A percentile compares a stretch with the other conserved stretches of the same genome.
phyloP scores from a whole-genome alignment of 208 protist genomes.

The Trypanosoma scelopori region DNA sequence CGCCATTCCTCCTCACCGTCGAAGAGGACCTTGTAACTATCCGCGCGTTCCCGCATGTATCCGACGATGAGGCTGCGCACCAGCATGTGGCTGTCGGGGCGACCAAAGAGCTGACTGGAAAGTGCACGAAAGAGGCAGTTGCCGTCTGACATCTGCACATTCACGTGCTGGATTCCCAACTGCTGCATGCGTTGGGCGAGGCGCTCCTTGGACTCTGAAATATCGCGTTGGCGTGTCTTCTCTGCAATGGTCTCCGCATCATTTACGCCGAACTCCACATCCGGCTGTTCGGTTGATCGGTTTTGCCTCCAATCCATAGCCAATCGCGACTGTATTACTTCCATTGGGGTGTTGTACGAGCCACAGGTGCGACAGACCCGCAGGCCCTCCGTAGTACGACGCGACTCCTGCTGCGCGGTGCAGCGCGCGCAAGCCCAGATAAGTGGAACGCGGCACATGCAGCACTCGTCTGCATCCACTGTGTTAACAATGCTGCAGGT shows the following conservation, averaged over 20 bases:
- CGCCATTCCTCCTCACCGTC: slow-evolving; percentile 55
- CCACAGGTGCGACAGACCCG: slow-evolving; percentile 65
- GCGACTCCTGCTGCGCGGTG: slow-evolving; percentile 51
- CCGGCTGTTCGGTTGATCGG: slow-evolving; percentile 26
- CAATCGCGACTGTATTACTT: slow-evolving; percentile 34
- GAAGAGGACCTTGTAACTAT: slow-evolving; percentile 73
- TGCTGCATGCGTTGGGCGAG: slow-evolving; percentile 44
- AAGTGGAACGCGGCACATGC: slow-evolving; percentile 33
- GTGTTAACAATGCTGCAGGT: slow-evolving; percentile 55
- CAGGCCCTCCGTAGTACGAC: slow-evolving; percentile 43
- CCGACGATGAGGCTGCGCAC: slow-evolving; percentile 60
- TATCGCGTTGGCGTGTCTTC: slow-evolving; percentile 49
- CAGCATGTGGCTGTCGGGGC: slow-evolving; percentile 46
- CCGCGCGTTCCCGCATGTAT: slow-evolving; percentile 63
- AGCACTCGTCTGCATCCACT: slow-evolving; percentile 61
- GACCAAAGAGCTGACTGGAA: slow-evolving; percentile 75
- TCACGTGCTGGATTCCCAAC: slow-evolving; percentile 37
- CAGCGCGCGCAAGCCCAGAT: slow-evolving; percentile 73
- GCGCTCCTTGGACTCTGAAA: slow-evolving; percentile 42
- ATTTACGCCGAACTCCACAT: slow-evolving; percentile 73
- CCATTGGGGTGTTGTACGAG: slow-evolving; percentile 65
- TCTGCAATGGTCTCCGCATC: slow-evolving; percentile 66
- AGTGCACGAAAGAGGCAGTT: slow-evolving; percentile 84
- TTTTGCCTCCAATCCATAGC: background rate
- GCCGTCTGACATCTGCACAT: slow-evolving; percentile 63